phyloP scores from a whole-genome alignment of 768 basidiomycete species.

The Psilocybe cubensis region DNA sequence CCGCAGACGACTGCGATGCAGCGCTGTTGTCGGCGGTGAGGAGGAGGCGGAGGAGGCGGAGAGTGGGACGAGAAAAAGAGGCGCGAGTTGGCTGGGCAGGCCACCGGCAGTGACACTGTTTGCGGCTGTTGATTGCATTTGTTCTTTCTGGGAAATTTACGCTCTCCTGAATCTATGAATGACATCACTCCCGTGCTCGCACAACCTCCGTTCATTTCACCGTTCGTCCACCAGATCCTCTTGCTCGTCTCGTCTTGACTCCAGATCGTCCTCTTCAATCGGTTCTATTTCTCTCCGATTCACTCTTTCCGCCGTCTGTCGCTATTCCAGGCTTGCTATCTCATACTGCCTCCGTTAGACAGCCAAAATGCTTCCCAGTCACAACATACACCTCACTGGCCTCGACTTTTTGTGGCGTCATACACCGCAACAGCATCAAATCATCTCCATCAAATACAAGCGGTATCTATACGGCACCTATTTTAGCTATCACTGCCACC shows the following conservation, averaged over 20 bases:
- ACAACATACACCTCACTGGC: background rate
- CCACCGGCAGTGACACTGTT: conserved; percentile 20
- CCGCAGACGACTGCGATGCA: conserved; percentile 16
- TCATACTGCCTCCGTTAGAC: background rate
- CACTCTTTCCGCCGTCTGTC: background rate
- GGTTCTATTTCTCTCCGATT: background rate
- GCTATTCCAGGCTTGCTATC: background rate
- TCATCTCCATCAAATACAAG: background rate
- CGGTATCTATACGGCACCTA: background rate
- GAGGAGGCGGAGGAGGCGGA: conserved; percentile 7
- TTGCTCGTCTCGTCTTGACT: background rate
- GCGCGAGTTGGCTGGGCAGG: conserved; percentile 8
- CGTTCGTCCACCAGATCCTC: background rate
- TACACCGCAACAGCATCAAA: background rate
- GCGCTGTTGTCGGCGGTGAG: conserved; percentile 15
- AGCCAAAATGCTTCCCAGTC: background rate
- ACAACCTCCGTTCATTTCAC: background rate
- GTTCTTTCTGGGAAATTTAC: conserved; percentile 1
- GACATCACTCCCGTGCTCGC: background rate
- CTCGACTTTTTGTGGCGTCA: background rate
- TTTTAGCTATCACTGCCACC: background rate
- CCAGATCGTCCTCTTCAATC: background rate
- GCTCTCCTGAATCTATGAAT: background rate
- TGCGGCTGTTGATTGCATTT: conserved; percentile 19
- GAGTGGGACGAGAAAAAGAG: conserved; percentile 18